Percentiles rank a stretch among this genome's conserved stretches.
Evolutionary conservation across 2,329 filamentous ascomycete genomes (phyloP).

Genomic region (Tolypocladium sp.): DNA sequence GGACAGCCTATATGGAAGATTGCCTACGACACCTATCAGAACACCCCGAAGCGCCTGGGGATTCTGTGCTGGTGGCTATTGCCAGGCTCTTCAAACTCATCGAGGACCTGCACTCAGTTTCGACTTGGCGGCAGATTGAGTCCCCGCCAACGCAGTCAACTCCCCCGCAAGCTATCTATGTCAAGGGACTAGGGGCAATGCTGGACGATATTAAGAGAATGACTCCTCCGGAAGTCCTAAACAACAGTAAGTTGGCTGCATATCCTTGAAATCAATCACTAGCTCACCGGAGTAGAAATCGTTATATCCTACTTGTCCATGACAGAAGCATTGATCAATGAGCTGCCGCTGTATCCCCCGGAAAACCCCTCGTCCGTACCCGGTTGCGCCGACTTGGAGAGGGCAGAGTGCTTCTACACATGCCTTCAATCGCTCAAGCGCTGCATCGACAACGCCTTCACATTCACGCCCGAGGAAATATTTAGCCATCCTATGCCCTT

Average conservation of each 20-base stretch:
- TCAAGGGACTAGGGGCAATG: neutral
- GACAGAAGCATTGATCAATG: neutral
- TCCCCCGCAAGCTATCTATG: neutral
- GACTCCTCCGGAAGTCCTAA: neutral
- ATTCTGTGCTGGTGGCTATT: conserved; percentile 33
- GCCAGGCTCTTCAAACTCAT: conserved; percentile 9
- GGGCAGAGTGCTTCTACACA: conserved; percentile 9
- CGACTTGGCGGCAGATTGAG: neutral
- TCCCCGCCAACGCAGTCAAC: neutral
- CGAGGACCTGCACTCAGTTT: neutral
- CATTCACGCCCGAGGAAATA: conserved; percentile 11
- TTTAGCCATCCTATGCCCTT: conserved; percentile 17
- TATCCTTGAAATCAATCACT: neutral
- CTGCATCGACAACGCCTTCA: conserved; percentile 22
- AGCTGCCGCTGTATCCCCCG: neutral
- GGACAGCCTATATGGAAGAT: conserved; percentile 47
- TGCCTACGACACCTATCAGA: conserved; percentile 32
- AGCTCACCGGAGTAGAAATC: neutral
- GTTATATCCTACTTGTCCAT: neutral
- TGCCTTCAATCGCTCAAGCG: conserved; percentile 16
- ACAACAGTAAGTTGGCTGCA: neutral
- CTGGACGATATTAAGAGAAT: neutral
- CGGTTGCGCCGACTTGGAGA: neutral
- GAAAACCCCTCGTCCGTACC: neutral
- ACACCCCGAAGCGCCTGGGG: conserved; percentile 32